These are phyloP conservation scores for Cyathus striatus DNA, from an alignment of 768 basidiomycete genomes.

Conservation along the genomic window DNA sequence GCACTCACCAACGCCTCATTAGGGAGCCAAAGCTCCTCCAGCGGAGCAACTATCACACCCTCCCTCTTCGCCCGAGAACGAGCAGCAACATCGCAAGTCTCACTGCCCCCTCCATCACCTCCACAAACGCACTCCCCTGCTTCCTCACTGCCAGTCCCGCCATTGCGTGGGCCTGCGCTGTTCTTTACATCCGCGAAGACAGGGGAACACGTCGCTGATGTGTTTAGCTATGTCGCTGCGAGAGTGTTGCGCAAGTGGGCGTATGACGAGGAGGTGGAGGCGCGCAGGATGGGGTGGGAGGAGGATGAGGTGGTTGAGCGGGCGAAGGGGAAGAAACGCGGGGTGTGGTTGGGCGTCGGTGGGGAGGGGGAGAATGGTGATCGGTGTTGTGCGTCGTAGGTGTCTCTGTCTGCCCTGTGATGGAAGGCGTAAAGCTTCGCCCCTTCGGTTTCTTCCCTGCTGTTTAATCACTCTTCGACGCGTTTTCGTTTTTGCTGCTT, in stretches of 20 bases:
- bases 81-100: conserved; percentile 3
- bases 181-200: conserved; percentile 81
- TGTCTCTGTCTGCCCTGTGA: too few species aligned
- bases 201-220: conserved; percentile 62
- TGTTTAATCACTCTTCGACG: too few species aligned
- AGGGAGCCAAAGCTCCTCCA: conserved; percentile 38
- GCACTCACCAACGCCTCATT: conserved; percentile 22
- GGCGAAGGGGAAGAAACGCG: conserved; percentile 7
- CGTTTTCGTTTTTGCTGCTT: too few species aligned
- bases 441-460: too few species aligned
- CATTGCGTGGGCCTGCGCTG: conserved; percentile 38
- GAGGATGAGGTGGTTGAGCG: conserved; percentile 26
- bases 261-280: conserved; percentile 56
- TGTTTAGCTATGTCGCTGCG: conserved; percentile 72
- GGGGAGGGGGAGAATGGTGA: not conserved
- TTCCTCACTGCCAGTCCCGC: conserved; percentile 20
- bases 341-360: not conserved
- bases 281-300: conserved; percentile 35
- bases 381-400: too few species aligned
- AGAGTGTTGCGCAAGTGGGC: conserved; percentile 63
- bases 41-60: conserved; percentile 54
- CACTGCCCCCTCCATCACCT: conserved; percentile 11
- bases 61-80: conserved; percentile 44
- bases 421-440: too few species aligned
- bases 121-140: conserved; percentile 27